Evolutionary conservation across 2,329 filamentous ascomycete genomes (phyloP).

Genomic region (Epichloe sylvatica): DNA sequence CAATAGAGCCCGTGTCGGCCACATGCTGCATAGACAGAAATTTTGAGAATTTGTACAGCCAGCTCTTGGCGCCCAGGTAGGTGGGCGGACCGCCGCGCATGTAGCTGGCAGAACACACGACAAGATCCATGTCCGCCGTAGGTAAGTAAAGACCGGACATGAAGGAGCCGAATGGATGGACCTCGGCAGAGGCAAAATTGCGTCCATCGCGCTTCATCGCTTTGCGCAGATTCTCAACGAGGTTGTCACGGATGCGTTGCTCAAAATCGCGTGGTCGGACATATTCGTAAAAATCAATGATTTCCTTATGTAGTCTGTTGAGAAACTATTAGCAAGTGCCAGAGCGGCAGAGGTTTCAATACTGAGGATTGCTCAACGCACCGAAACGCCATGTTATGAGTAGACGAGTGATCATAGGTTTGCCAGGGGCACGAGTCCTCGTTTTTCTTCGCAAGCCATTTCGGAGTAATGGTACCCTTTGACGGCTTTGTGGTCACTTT

Average conservation of each 20-base stretch:
- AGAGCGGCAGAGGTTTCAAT: background rate
- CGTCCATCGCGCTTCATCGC: conserved; percentile 37
- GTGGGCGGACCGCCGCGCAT: conserved; percentile 36
- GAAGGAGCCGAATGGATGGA: conserved; percentile 83
- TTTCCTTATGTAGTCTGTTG: conserved; percentile 70
- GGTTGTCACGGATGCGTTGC: conserved; percentile 54
- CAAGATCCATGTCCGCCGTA: conserved; percentile 86
- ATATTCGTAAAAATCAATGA: conserved; percentile 77
- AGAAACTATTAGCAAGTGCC: background rate
- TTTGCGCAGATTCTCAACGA: conserved; percentile 54
- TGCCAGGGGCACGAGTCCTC: conserved; percentile 50
- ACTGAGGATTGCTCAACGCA: conserved; percentile 22
- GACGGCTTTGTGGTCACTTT: conserved; percentile 33
- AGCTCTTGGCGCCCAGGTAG: conserved; percentile 35
- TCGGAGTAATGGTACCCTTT: conserved; percentile 34
- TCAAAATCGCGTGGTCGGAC: conserved; percentile 68
- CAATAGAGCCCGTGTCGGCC: conserved; percentile 42
- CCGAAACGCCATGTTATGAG: conserved; percentile 41
- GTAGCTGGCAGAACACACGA: conserved; percentile 52
- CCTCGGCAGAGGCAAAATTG: conserved; percentile 45
- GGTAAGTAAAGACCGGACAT: conserved; percentile 61
- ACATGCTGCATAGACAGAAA: conserved; percentile 45
- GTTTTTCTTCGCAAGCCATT: conserved; percentile 34
- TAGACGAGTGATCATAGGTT: conserved; percentile 37
- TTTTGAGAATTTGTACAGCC: conserved; percentile 47